A percentile compares a stretch with the other conserved stretches of the same genome.
Evolutionary conservation across 371 early-diverging fungal genomes (phyloP).

Genomic region (Sporodiniella umbellata): DNA sequence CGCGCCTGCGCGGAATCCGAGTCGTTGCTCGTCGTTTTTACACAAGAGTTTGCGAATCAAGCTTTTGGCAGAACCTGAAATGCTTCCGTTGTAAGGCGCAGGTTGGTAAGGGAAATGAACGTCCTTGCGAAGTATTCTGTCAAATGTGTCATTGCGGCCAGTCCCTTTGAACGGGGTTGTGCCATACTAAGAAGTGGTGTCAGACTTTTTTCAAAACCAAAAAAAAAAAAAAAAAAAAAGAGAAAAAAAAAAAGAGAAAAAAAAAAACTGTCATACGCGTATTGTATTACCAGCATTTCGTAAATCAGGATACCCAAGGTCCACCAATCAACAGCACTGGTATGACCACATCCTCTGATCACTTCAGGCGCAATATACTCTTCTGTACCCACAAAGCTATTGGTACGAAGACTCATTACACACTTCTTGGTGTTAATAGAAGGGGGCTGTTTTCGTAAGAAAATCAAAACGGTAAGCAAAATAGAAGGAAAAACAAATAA

Average conservation of each 20-base stretch:
- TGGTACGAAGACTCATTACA: conserved; percentile 82
- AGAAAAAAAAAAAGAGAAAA: too few species aligned
- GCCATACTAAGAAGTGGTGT: conserved; percentile 59
- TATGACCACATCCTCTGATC: conserved; percentile 91
- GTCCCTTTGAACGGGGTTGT: conserved; percentile 94
- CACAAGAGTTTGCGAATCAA: conserved; percentile 80
- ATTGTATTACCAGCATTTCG: conserved; percentile 94
- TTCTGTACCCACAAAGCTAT: conserved; percentile 97
- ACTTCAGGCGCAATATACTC: conserved; percentile 97
- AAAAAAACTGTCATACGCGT: too few species aligned
- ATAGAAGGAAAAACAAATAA: too few species aligned
- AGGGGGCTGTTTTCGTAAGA: conserved; percentile 39
- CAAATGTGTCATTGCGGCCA: conserved; percentile 82
- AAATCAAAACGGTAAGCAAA: too few species aligned
- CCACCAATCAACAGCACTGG: conserved; percentile 98
- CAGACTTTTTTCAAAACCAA: background rate
- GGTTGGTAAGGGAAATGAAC: conserved; percentile 69
- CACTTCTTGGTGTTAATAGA: conserved; percentile 85
- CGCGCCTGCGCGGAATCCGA: conserved; percentile 90
- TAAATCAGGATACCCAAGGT: conserved; percentile 95
- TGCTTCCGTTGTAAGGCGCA: conserved; percentile 23
- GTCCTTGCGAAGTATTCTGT: conserved; percentile 77
- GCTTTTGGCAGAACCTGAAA: conserved; percentile 60
- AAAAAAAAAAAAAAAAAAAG: too few species aligned
- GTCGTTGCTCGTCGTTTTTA: conserved; percentile 82